Percentiles rank a stretch among this genome's conserved stretches.
These are phyloP conservation scores for Athelia sp. DNA, from an alignment of 1,284 basidiomycete genomes.

Conservation along the genomic window DNA sequence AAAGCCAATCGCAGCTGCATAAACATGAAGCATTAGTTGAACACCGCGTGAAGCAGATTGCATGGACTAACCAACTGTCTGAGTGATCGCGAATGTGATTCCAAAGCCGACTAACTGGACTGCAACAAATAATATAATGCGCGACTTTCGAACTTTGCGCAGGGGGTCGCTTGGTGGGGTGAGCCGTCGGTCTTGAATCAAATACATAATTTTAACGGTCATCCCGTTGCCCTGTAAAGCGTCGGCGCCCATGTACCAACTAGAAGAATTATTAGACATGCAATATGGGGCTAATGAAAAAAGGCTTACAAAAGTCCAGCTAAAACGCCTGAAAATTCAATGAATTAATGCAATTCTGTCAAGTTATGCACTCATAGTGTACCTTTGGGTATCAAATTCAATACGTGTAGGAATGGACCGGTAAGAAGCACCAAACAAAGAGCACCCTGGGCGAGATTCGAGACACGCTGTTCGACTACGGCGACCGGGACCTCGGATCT, in stretches of 20 bases:
- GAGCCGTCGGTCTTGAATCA: slow-evolving; percentile 70
- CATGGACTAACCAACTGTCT: slow-evolving; percentile 70
- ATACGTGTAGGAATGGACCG: slow-evolving; percentile 76
- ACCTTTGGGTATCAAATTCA: slow-evolving; percentile 74
- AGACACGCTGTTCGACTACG: slow-evolving; percentile 87
- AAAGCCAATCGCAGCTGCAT: slow-evolving; percentile 88
- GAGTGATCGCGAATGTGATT: slow-evolving; percentile 87
- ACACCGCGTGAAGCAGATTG: not conserved
- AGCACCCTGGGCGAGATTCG: slow-evolving; percentile 81
- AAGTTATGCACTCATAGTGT: no score
- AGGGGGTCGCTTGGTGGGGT: slow-evolving; percentile 68
- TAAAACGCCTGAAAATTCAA: slow-evolving; percentile 48
- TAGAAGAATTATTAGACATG: no score
- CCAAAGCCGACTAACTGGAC: slow-evolving; percentile 87
- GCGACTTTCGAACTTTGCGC: slow-evolving; percentile 65
- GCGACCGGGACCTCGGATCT: slow-evolving; percentile 61
- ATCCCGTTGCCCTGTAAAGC: slow-evolving; percentile 84
- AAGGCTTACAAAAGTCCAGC: slow-evolving; percentile 66
- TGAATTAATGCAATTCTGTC: no score
- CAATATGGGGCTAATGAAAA: no score
- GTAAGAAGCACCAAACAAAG: slow-evolving; percentile 79
- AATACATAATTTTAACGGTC: slow-evolving; percentile 78
- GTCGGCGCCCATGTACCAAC: slow-evolving; percentile 90
- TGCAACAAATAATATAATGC: slow-evolving; percentile 73
- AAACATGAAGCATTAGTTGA: no score